Base-by-base conservation (phyloP, 495 filamentous ascomycete species). In the Lindgomyces ingoldianus region DNA sequence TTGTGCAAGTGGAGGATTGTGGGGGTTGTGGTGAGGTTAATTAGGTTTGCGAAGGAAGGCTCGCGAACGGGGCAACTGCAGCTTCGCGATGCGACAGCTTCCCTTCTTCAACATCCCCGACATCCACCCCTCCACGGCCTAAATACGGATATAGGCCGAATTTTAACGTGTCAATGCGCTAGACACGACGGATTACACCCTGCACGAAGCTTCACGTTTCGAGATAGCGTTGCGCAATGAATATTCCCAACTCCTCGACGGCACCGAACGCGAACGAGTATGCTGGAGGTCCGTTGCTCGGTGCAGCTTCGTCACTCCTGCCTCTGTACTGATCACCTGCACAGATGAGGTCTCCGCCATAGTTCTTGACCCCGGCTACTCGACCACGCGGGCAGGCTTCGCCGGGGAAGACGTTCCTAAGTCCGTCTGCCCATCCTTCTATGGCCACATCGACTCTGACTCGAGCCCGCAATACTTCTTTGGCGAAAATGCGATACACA, bases 321-420 rank as follows among this genome's bases (percentile, higher is more conserved):
- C 29, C n/a, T 41, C 12, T 36, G 11, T 46, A 2, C 14, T 58
- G 41, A 26, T 27, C 10, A 12, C 25, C 12, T 11, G 9, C 36
- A 50, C 52, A 69, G 94, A 98, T 80, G 94, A 98, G 77, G 91
- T 98, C 53, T 94, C 91, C 16, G 94, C 94, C 25, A 90, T 98
- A 71, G 90, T 98, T 22, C 90, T 98, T 69, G 94, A 98, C 71
- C 89, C 95, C 3, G 94, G 95, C 44, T 96, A 89, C 78, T 90
- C 87, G 47, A 89, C 85, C 70, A 91, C 87, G 16, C 93, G 95
- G 78, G 95, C 93, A 58, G 94, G 94, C 64, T 98, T 96, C 74
- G 94, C 94, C 3, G 94, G 95, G 69, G 94, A 98, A 87, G 94
- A 98, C 78, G 86, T 89, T 2, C 94, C 94, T 59, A 98, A 98